These are phyloP conservation scores for Saccharomycopsis crataegensis DNA, from an alignment of 1,139 yeast species.

Conservation along the genomic window DNA sequence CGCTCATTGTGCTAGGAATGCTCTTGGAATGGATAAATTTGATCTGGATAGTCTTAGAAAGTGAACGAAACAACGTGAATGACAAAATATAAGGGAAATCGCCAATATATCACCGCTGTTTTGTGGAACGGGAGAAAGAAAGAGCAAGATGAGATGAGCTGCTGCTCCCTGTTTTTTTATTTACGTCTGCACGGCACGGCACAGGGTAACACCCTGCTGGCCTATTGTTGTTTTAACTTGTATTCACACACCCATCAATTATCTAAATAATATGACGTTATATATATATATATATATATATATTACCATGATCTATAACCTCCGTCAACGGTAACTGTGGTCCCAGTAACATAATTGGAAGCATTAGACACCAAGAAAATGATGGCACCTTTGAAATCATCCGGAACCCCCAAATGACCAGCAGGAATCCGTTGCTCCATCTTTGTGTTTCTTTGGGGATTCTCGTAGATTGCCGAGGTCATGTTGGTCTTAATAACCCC, in stretches of 20 bases:
- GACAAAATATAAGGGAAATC: too few species aligned
- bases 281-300: background rate
- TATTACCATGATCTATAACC: slow-evolving; percentile 33
- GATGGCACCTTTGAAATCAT: slow-evolving; percentile 48
- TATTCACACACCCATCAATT: background rate
- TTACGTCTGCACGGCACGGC: too few species aligned
- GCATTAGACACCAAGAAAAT: slow-evolving; percentile 45
- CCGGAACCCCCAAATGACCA: slow-evolving; percentile 43
- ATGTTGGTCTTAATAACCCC: slow-evolving; percentile 49
- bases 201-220: too few species aligned
- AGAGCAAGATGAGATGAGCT: too few species aligned
- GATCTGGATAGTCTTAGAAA: too few species aligned
- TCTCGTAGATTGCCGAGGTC: slow-evolving; percentile 34
- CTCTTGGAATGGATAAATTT: too few species aligned
- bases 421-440: slow-evolving; percentile 41
- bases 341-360: slow-evolving; percentile 46
- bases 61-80: too few species aligned
- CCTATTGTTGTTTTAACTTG: too few species aligned
- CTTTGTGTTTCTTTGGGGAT: slow-evolving; percentile 28
- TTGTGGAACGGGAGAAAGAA: too few species aligned
- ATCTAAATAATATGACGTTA: background rate
- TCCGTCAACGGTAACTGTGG: slow-evolving; percentile 47
- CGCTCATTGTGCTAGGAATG: too few species aligned
- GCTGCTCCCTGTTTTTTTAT: too few species aligned
- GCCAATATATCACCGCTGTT: too few species aligned